Evolutionary conservation across 2,329 filamentous ascomycete species (phyloP), one percentile per base, ranked within the genome.

Genomic region (Cyclaneusma minus): DNA sequence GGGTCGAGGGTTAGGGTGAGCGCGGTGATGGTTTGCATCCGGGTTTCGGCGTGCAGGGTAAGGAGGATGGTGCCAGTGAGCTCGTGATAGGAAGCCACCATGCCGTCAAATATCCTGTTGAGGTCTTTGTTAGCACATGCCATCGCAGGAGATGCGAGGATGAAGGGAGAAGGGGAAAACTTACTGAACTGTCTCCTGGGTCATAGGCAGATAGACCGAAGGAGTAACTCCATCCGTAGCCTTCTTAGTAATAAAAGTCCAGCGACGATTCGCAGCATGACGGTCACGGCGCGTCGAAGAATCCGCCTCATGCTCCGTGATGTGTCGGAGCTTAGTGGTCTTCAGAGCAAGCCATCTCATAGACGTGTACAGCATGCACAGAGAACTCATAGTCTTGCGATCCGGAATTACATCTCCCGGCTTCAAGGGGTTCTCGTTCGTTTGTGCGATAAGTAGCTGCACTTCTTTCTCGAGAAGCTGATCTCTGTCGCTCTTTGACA

Each of bases 301-400:
- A 49, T 83, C 71, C 19, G 69, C 67, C 23, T 80, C 71, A 33
- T 77, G 71, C 27, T 66, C 62, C 12, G 81, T 87, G 42, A 94
- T 83, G 44, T 87, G 75, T 21, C 89, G 70, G 28, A 98, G 62
- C 30, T 80, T 64, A n/a, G 64, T 58, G 21, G 92, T 72, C 53
- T 87, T 89, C 39, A 76, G 76, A 12, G 80, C 74, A 18, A 98
- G 68, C 89, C 89, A 98, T 59, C 91, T 89, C 83, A 95, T 92
- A 56, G 85, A 94, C 25, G 85, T 94, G 50, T 93, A 91, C 18
- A 98, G 60, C 20, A 94, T 65, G 40, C 85, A 94, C 4, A 98
- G 57, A 4, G 78, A 78, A 22, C 77, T 71, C 15, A 95, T 76
- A 4, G 75, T 79, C 47, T 95, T 91, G 14, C 80, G 73, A 43